Evolutionary conservation across 768 basidiomycete species (phyloP), one percentile per base, ranked within the genome.

Genomic region (Termitomyces titanicus): DNA sequence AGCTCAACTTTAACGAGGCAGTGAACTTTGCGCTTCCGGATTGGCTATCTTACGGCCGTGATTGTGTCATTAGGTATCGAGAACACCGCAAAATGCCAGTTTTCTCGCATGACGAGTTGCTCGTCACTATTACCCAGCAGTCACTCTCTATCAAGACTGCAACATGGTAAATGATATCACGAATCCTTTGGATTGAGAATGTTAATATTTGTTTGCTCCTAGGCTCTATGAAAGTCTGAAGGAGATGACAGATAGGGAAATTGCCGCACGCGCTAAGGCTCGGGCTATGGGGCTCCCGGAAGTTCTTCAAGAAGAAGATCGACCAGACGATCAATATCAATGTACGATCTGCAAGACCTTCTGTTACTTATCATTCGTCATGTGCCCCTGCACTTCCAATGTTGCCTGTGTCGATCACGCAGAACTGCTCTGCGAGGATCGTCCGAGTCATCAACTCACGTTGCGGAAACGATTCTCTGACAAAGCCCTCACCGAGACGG

Each of bases 1-100:
- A 97, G 94, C 75, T 98, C 64, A 99, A 99, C 73, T 95, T 98
- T 77, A 98, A 98, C 69, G 97, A 98, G 74, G 97, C 96, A 3
- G 96, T 98, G 65, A 98, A 99, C 70, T 98, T 98, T 65, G 96
- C 97, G 11, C 76, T 97, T 25, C 92, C 94, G 24, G 94, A 98
- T 68, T 99, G 97, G 97, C 74, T 98, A 44, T 77, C 88, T 8
- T 84, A 82, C 59, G 97, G 92, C 34, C 81, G 89, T 38, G 90
- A 90, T 54, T 97, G 94, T 66, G 93, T 95, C 12, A 80, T 86
- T 65, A 83, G 92, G 40, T 98, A 99, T 69, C 85, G 92, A 63
- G 86, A 92, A 59, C 89, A 97, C 70, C 74, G 84, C 69, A 98
- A 98, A 69, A 78, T 91, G 38, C 97, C 97, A 5, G 97, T 99